Evolutionary conservation across 495 filamentous ascomycete genomes (phyloP).

Genomic region (Chlorociboria aeruginascens): DNA sequence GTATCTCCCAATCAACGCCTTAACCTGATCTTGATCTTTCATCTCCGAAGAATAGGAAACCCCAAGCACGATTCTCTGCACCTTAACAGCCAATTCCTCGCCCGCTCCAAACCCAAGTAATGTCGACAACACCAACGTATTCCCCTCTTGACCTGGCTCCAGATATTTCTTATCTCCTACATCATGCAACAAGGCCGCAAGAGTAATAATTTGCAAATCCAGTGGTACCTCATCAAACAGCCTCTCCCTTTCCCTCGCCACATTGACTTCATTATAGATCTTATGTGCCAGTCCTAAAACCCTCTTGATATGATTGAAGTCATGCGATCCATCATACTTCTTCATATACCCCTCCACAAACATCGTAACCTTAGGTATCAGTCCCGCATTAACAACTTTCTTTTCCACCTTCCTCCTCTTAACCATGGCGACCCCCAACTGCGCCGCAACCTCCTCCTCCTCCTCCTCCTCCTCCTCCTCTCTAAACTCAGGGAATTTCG

Average conservation of each 20-base stretch:
- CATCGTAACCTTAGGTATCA: conserved; percentile 16
- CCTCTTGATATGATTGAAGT: conserved; percentile 70
- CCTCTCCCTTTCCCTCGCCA: conserved; percentile 21
- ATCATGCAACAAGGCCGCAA: conserved; percentile 75
- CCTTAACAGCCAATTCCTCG: conserved; percentile 40
- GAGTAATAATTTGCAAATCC: conserved; percentile 47
- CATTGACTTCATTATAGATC: conserved; percentile 30
- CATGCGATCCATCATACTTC: conserved; percentile 73
- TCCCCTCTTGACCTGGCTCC: conserved; percentile 33
- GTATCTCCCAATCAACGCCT: conserved; percentile 31
- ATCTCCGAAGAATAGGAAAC: conserved; percentile 72
- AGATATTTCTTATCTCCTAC: conserved; percentile 80
- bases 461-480: conserved; percentile 14
- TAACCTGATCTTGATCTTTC: conserved; percentile 39
- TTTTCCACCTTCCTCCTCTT: not conserved
- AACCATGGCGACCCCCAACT: not conserved
- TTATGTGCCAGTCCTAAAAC: conserved; percentile 61
- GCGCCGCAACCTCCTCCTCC: conserved; percentile 5
- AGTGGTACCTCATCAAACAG: conserved; percentile 23
- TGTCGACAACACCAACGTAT: conserved; percentile 42
- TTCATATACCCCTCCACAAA: conserved; percentile 53
- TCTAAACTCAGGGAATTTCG: conserved; percentile 16
- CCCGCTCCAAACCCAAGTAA: conserved; percentile 45
- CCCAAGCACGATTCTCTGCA: conserved; percentile 57
- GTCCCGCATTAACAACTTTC: not conserved